phyloP scores from a whole-genome alignment of 257 asterid species.

The Salvia miltiorrhiza region DNA sequence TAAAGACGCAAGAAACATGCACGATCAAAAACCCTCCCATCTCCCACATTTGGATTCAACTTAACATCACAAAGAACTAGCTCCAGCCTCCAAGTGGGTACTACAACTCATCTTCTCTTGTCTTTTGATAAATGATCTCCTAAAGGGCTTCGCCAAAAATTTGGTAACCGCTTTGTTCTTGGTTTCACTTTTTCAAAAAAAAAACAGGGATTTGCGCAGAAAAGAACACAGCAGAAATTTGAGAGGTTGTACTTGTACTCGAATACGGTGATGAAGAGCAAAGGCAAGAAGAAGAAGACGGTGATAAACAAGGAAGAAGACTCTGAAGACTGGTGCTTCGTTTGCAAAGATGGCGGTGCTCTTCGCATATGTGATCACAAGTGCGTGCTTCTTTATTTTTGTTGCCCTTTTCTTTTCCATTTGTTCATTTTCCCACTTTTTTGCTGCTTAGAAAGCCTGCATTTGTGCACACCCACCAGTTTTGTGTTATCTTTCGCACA shows the following conservation, averaged over 20 bases:
- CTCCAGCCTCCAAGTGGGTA: too few relatives aligned
- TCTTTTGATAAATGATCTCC: too few relatives aligned
- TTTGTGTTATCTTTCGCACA: neutral
- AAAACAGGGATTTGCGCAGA: too few relatives aligned
- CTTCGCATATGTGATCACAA: conserved; percentile 63
- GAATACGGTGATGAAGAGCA: conserved; percentile 36
- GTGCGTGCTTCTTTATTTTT: conserved; percentile 22
- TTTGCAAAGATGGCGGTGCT: conserved; percentile 79
- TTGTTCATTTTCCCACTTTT: neutral
- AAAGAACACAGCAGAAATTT: too few relatives aligned
- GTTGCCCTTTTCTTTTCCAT: neutral
- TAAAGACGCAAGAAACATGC: neutral
- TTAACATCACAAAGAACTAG: too few relatives aligned
- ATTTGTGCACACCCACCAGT: neutral
- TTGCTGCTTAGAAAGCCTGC: neutral
- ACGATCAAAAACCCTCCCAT: neutral
- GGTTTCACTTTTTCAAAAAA: too few relatives aligned
- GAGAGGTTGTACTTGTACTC: neutral
- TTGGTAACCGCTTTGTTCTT: too few relatives aligned
- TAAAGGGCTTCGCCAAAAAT: too few relatives aligned
- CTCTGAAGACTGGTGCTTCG: conserved; percentile 76
- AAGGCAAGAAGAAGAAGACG: conserved; percentile 25
- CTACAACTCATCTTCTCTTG: too few relatives aligned
- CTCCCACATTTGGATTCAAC: neutral
- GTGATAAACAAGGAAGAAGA: conserved; percentile 36